A percentile compares a stretch with the other conserved stretches of the same genome.
Evolutionary conservation across 1,139 yeast genomes (phyloP).

Genomic region (Yamadazyma siamensis): DNA sequence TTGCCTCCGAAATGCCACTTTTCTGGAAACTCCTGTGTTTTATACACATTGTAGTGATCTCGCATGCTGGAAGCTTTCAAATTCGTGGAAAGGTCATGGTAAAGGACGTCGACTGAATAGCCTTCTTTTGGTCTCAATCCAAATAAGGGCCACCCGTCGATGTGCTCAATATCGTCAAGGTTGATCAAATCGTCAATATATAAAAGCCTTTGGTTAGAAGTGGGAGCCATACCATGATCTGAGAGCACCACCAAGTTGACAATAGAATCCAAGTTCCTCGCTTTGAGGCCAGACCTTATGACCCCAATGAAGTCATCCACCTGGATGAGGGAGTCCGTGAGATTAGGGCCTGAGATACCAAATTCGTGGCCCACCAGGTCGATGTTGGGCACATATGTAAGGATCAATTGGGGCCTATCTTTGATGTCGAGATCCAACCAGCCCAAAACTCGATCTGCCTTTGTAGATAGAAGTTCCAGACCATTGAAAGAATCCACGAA

Average conservation of each 20-base stretch:
- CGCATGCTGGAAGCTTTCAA: slow-evolving; percentile 17
- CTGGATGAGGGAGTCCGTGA: slow-evolving; percentile 50
- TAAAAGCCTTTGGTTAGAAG: slow-evolving; percentile 61
- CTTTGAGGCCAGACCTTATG: slow-evolving; percentile 44
- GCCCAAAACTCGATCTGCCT: slow-evolving; percentile 52
- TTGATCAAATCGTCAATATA: slow-evolving; percentile 69
- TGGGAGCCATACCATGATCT: slow-evolving; percentile 94
- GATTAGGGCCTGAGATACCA: slow-evolving; percentile 63
- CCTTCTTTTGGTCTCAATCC: slow-evolving; percentile 62
- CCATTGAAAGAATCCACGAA: slow-evolving; percentile 64
- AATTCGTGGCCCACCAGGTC: slow-evolving; percentile 70
- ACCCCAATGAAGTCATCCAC: slow-evolving; percentile 65
- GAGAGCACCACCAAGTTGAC: slow-evolving; percentile 78
- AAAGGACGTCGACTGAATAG: slow-evolving; percentile 19
- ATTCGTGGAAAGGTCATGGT: slow-evolving; percentile 18
- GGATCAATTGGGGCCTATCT: slow-evolving; percentile 70
- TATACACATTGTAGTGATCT: slow-evolving; percentile 33
- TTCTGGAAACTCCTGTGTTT: slow-evolving; percentile 56
- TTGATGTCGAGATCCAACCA: slow-evolving; percentile 63
- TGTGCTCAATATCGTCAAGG: slow-evolving; percentile 50
- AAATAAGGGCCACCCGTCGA: slow-evolving; percentile 88
- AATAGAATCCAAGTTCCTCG: slow-evolving; percentile 57
- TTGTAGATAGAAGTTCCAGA: slow-evolving; percentile 55
- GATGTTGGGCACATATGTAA: slow-evolving; percentile 77
- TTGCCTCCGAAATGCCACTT: slow-evolving; percentile 68